phyloP scores from a whole-genome alignment of 2,329 filamentous ascomycete genomes.

The Plenodomus lindquistii region DNA sequence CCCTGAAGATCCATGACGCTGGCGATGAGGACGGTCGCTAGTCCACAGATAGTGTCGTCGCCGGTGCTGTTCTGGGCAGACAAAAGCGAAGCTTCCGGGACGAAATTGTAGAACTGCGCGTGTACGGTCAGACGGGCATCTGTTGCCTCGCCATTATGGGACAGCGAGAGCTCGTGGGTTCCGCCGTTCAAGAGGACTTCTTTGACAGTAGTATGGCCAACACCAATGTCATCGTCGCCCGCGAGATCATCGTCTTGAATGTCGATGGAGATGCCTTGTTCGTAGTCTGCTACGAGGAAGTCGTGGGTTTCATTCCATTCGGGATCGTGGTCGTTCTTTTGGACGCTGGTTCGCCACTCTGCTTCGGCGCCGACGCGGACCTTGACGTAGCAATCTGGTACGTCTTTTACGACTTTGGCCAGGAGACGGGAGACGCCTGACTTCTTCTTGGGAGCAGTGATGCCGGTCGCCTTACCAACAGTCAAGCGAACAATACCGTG shows the following conservation, averaged over 20 bases:
- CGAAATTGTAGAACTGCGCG: constrained; percentile 50
- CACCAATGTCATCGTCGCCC: constrained; percentile 52
- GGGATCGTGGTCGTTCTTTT: constrained; percentile 50
- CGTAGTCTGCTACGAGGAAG: constrained; percentile 52
- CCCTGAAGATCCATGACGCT: constrained; percentile 50
- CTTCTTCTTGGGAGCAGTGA: constrained; percentile 47
- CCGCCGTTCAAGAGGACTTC: constrained; percentile 50
- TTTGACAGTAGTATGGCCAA: constrained; percentile 48
- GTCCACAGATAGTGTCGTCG: constrained; percentile 43
- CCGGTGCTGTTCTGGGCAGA: constrained; percentile 32
- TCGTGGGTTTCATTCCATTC: constrained; percentile 56
- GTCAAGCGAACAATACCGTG: constrained; percentile 52
- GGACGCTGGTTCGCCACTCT: constrained; percentile 50
- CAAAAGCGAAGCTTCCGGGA: constrained; percentile 39
- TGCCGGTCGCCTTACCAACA: constrained; percentile 46
- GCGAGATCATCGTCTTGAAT: constrained; percentile 52
- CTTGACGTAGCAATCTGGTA: constrained; percentile 54
- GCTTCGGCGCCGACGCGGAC: constrained; percentile 51
- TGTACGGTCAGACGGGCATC: constrained; percentile 43
- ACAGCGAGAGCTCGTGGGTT: constrained; percentile 46
- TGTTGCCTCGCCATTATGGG: constrained; percentile 45
- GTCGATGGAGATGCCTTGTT: constrained; percentile 49
- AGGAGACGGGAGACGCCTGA: constrained; percentile 47
- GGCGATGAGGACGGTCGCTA: constrained; percentile 51
- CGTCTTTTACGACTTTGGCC: constrained; percentile 51